These are phyloP conservation scores for Aspergillus caelatus DNA, from an alignment of 2,329 filamentous ascomycete genomes.

Conservation along the genomic window DNA sequence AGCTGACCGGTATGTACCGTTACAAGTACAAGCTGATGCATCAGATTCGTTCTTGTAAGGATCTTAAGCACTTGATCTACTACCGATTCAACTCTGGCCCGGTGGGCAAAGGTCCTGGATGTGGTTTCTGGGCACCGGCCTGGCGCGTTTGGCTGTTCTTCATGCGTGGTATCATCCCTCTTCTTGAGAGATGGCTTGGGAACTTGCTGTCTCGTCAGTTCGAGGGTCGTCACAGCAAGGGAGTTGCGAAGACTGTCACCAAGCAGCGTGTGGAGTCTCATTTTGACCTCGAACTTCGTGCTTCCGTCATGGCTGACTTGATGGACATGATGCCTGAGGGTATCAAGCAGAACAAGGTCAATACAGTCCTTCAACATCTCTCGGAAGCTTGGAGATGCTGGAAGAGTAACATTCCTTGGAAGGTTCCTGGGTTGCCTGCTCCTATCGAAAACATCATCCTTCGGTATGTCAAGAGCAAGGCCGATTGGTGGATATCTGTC, in stretches of 20 bases:
- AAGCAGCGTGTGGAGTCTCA: constrained; percentile 99
- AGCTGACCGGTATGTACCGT: constrained; percentile 98
- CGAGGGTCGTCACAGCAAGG: constrained; percentile 97
- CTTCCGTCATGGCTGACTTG: constrained; percentile 97
- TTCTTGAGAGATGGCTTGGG: constrained; percentile 95
- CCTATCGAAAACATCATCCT: constrained; percentile 99
- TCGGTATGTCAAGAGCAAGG: constrained; percentile 98
- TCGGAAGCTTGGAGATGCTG: constrained; percentile 99
- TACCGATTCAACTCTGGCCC: constrained; percentile 97
- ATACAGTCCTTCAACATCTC: constrained; percentile 93
- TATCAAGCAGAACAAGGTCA: constrained; percentile 99
- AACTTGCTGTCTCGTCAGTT: constrained; percentile 97
- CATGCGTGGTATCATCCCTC: constrained; percentile 95
- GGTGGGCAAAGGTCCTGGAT: constrained; percentile 95
- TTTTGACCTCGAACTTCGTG: constrained; percentile 94
- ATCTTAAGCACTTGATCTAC: constrained; percentile 98
- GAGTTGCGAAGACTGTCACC: constrained; percentile 97
- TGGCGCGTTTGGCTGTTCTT: constrained; percentile 99
- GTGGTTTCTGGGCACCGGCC: constrained; percentile 97
- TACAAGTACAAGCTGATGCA: constrained; percentile 99
- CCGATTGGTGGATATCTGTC: constrained; percentile 99
- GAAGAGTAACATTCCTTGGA: constrained; percentile 99
- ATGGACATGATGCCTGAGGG: constrained; percentile 99
- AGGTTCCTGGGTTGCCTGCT: constrained; percentile 92
- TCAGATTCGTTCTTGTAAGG: constrained; percentile 98